Base-by-base conservation (phyloP, 1,284 basidiomycete species). In the Abortiporus biennis region DNA sequence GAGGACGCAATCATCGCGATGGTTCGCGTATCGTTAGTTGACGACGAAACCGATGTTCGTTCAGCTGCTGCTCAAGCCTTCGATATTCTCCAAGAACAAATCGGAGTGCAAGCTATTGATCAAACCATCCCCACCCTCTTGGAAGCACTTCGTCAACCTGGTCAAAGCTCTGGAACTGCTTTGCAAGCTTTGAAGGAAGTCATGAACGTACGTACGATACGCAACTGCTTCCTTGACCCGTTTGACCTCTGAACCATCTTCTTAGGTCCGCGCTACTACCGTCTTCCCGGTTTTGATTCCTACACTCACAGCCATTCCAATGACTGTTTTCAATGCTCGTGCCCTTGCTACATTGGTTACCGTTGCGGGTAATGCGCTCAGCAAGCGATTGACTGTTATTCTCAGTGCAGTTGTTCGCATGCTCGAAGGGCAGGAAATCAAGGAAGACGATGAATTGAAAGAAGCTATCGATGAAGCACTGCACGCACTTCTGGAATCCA, bases 241-340 rank as follows among this genome's bases (percentile, higher is more conserved):
- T 31, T 40, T 4, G 36, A 20, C 12, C 38, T 20, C 16, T 24
- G 5, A 6, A 5, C 13, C 23, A 22, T 29, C 15, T 4, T 19
- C 25, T 2, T 55, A 89, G 85, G 87, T 94, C 54, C 87, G 92
- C 39, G 89, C 93, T 9, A 75, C 85, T 35, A 93, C 89, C 11
- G 94, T 99, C 38, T 98, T 99, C 88, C 96, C 96, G 0, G 89
- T 96, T n/a, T 71, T 99, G 42, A 91, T 99, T 39, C 96, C 95
- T 0, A 94, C 93, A 4, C 74, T 99, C 48, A 93, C 90, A 29
- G 80, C 85, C 4, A 78, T 79, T 27, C 95, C 95, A 0, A 94
- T 99, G 77, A 85, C 91, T 2, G 81, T 87, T 2, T 97, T 97
- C 81, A 98, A 99, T 58, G 92, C 91, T n/a, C 80, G 85, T 15